These are phyloP conservation scores for Zizania latifolia DNA, from an alignment of 176 grass and related monocot species.

Conservation along the genomic window DNA sequence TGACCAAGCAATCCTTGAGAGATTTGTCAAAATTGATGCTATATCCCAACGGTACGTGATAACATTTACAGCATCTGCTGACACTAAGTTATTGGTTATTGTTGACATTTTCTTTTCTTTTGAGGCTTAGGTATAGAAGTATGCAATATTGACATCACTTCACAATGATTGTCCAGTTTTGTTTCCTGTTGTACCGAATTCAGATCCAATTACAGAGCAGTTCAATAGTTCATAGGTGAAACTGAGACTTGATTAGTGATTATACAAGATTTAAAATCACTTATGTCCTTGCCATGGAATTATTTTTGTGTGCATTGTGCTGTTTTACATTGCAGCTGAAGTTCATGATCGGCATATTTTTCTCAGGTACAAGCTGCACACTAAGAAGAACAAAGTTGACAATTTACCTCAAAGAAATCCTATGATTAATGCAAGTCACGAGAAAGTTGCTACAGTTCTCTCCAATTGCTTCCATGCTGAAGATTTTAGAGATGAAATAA, in stretches of 20 bases:
- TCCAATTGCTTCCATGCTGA: slow-evolving; percentile 45
- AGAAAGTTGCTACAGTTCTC: slow-evolving; percentile 35
- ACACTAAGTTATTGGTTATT: background rate
- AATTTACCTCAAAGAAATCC: slow-evolving; percentile 55
- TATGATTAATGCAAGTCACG: slow-evolving; percentile 23
- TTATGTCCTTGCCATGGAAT: background rate
- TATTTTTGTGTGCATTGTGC: slow-evolving; percentile 1
- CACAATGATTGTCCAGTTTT: background rate
- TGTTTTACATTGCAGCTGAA: slow-evolving; percentile 17
- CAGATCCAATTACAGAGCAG: background rate
- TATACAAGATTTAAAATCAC: slow-evolving; percentile 1
- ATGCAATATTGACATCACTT: slow-evolving; percentile 8
- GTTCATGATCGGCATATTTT: slow-evolving; percentile 29
- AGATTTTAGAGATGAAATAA: slow-evolving; percentile 60
- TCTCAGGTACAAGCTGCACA: slow-evolving; percentile 59
- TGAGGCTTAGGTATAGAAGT: background rate
- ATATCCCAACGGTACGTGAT: slow-evolving; percentile 54
- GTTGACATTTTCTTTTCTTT: slow-evolving; percentile 1
- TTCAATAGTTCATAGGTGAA: background rate
- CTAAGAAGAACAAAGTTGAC: slow-evolving; percentile 77
- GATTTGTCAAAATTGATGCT: slow-evolving; percentile 73
- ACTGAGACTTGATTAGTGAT: background rate
- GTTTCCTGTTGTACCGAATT: background rate
- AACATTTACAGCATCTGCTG: slow-evolving; percentile 17
- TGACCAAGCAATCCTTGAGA: slow-evolving; percentile 79